Conservation (phyloP, 768 basidiomycete species). For the Suillus brevipes region DNA sequence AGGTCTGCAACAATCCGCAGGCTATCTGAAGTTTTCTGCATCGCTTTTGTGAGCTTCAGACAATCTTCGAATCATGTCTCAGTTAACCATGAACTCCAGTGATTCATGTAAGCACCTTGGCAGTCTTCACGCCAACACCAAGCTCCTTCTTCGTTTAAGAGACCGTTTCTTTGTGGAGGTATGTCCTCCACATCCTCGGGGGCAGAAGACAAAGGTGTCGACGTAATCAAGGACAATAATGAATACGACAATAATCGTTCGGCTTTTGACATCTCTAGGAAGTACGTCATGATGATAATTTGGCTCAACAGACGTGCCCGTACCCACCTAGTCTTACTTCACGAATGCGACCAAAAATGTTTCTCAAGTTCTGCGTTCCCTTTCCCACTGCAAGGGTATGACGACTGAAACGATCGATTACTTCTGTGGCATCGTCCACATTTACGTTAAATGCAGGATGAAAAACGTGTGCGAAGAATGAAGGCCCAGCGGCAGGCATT, state of each 20-base stretch:
- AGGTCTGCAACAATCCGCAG: conserved; percentile 75
- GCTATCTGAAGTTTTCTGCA: conserved; percentile 74
- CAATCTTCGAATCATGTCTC: conserved; percentile 50
- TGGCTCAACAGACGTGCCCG: not conserved
- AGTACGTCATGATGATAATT: not conserved
- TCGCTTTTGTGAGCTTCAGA: conserved; percentile 72
- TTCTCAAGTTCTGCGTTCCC: conserved; percentile 67
- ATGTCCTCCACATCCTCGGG: conserved; percentile 49
- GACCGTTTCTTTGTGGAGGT: conserved; percentile 46
- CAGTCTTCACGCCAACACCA: conserved; percentile 89
- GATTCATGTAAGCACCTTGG: conserved; percentile 43
- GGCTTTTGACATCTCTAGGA: conserved; percentile 75
- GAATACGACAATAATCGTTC: conserved; percentile 75
- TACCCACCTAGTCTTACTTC: conserved; percentile 66
- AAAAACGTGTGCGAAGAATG: conserved; percentile 77
- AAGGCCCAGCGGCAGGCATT: conserved; percentile 66
- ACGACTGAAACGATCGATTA: conserved; percentile 59
- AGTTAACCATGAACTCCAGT: not conserved
- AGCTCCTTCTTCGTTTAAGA: conserved; percentile 70
- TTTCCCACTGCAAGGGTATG: conserved; percentile 68
- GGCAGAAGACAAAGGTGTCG: conserved; percentile 56
- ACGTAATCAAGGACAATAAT: conserved; percentile 71
- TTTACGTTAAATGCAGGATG: conserved; percentile 88
- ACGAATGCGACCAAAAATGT: conserved; percentile 59
- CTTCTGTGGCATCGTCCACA: conserved; percentile 61